These are phyloP conservation scores for Sclerotinia glacialis DNA, from an alignment of 2,329 filamentous ascomycete genomes.

Conservation along the genomic window DNA sequence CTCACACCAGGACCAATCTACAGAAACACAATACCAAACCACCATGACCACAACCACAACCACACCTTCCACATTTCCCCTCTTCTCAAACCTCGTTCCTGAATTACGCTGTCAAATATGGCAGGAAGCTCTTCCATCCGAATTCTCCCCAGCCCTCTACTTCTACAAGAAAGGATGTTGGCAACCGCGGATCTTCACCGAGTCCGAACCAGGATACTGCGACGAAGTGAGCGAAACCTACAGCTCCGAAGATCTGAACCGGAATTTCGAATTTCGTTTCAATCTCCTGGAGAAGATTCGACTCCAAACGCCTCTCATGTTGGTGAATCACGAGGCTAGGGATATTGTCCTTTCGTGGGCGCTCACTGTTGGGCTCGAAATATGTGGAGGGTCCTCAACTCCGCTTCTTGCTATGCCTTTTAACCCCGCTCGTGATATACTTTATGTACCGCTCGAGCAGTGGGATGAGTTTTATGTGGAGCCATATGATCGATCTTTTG, in stretches of 20 bases:
- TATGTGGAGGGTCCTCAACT: neutral
- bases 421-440: neutral
- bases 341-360: neutral
- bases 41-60: neutral
- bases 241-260: neutral
- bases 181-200: neutral
- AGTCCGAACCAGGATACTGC: neutral
- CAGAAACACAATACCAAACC: neutral
- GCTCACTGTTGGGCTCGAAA: neutral
- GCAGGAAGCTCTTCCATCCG: neutral
- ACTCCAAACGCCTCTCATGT: neutral
- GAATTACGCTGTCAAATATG: conserved; percentile 1
- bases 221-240: neutral
- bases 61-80: neutral
- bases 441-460: neutral
- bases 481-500: neutral
- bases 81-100: neutral
- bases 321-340: neutral
- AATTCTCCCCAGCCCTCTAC: neutral
- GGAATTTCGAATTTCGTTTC: neutral
- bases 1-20: neutral
- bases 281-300: neutral
- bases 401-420: neutral
- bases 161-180: neutral
- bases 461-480: neutral